Percentiles rank a stretch among this genome's conserved stretches.
Evolutionary conservation across 495 filamentous ascomycete genomes (phyloP).

Genomic region (Aspergillus bridgeri): DNA sequence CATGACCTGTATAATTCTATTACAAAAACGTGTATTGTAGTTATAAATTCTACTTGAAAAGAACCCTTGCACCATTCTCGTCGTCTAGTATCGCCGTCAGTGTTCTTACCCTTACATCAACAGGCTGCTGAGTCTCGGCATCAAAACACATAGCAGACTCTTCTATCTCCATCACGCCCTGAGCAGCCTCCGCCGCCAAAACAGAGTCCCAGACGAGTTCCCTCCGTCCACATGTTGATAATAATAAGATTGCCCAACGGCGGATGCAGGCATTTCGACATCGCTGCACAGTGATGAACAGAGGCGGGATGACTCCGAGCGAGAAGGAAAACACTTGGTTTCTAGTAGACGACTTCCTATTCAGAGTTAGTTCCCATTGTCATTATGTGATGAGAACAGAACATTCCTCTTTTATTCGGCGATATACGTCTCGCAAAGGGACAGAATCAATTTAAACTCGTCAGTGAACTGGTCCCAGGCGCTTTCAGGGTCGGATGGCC

Average conservation of each 20-base stretch:
- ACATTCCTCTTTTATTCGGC: not conserved
- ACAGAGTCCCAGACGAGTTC: slow-evolving; percentile 61
- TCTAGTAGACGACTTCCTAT: not conserved
- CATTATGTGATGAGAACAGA: not conserved
- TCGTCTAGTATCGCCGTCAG: not conserved
- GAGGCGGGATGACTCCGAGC: slow-evolving; percentile 20
- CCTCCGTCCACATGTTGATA: slow-evolving; percentile 23
- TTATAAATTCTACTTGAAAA: not conserved
- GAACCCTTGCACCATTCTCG: not conserved
- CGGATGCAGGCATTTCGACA: slow-evolving; percentile 21
- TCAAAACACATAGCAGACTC: slow-evolving; percentile 30
- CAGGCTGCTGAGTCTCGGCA: slow-evolving; percentile 4
- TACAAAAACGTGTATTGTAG: not conserved
- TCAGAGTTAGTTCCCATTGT: not conserved
- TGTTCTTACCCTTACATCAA: not conserved
- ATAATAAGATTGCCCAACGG: slow-evolving; percentile 15
- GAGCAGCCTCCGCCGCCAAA: slow-evolving; percentile 47
- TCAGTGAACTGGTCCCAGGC: not conserved
- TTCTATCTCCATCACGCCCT: slow-evolving; percentile 50
- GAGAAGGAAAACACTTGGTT: slow-evolving; percentile 13
- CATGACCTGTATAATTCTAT: not conserved
- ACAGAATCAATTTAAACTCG: slow-evolving; percentile 1
- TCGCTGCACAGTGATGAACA: slow-evolving; percentile 20
- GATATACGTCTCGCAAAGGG: not conserved
- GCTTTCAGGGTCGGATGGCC: not conserved